Evolutionary conservation across 257 asterid species (phyloP).

Genomic region (Nicotiana benthamiana): DNA sequence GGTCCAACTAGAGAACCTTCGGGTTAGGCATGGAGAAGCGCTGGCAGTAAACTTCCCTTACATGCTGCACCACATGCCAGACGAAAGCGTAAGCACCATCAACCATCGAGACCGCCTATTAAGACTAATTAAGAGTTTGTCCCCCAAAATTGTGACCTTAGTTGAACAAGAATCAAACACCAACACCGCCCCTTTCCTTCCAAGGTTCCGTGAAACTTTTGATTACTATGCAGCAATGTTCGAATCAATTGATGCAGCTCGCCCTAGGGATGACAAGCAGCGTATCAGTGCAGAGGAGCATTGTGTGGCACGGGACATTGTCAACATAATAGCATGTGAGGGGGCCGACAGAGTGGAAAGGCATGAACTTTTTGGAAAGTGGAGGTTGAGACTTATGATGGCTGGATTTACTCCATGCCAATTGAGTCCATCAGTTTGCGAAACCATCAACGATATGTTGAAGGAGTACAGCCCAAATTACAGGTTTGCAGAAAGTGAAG

Average conservation of each 20-base stretch:
- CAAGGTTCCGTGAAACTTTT: constrained; percentile 60
- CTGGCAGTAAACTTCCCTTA: constrained; percentile 80
- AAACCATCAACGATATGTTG: constrained; percentile 41
- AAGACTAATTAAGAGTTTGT: constrained; percentile 57
- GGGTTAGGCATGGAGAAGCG: constrained; percentile 58
- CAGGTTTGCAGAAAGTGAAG: constrained; percentile 44
- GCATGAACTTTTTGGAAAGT: constrained; percentile 75
- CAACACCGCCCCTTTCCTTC: constrained; percentile 59
- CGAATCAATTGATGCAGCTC: constrained; percentile 75
- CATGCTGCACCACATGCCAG: constrained; percentile 91
- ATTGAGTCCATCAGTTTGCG: constrained; percentile 50
- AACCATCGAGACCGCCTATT: constrained; percentile 81
- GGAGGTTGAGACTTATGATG: constrained; percentile 65
- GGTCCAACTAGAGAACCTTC: constrained; percentile 48
- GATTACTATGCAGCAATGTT: constrained; percentile 86
- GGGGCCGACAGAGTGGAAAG: constrained; percentile 76
- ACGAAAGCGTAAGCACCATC: constrained; percentile 72
- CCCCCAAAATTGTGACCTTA: constrained; percentile 73
- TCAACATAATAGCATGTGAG: constrained; percentile 81
- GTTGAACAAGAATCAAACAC: constrained; percentile 90
- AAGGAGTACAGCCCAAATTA: constrained; percentile 52
- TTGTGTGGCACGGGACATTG: constrained; percentile 78
- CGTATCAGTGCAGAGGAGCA: constrained; percentile 75
- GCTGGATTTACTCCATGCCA: constrained; percentile 63
- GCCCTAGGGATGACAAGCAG: constrained; percentile 56